Evolutionary conservation across 495 filamentous ascomycete species (phyloP).

Genomic region (Xylaria cubensis): DNA sequence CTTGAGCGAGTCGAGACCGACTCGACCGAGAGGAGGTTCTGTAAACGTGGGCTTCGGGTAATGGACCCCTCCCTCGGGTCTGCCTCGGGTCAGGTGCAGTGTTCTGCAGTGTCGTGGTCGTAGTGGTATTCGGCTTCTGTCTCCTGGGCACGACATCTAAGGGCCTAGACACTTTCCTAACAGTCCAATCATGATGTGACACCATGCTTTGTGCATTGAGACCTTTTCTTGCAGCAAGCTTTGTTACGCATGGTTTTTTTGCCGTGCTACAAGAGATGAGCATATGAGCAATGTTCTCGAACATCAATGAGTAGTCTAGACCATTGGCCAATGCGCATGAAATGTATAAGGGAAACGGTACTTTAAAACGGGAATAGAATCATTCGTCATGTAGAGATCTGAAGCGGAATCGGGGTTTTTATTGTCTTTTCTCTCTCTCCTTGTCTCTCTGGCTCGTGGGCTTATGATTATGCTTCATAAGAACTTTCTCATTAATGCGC

Average conservation of each 20-base stretch:
- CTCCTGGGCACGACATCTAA: constrained; percentile 12
- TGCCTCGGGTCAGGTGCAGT: not conserved
- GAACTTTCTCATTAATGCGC: not conserved
- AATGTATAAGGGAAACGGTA: not conserved
- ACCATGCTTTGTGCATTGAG: not conserved
- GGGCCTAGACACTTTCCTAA: constrained; percentile 5
- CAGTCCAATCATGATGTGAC: constrained; percentile 10
- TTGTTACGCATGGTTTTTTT: not conserved
- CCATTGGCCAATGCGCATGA: not conserved
- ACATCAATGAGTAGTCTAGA: not conserved
- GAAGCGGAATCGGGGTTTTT: not conserved
- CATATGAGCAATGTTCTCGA: not conserved
- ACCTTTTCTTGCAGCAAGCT: not conserved
- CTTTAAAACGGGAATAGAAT: not conserved
- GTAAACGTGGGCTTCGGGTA: constrained; percentile 6
- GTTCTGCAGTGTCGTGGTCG: not conserved
- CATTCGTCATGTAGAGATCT: not conserved
- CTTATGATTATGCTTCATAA: not conserved
- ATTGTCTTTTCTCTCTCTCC: not conserved
- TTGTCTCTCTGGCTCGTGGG: not conserved
- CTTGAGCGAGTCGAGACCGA: not conserved
- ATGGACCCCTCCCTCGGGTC: constrained; percentile 5
- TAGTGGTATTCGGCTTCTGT: constrained; percentile 11
- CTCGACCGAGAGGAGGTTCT: not conserved
- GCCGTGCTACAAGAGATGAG: not conserved